A percentile compares a stretch with the other conserved stretches of the same genome.
These are phyloP conservation scores for Phoenix dactylifera DNA, from an alignment of 176 grass and related monocot species.

Conservation along the genomic window DNA sequence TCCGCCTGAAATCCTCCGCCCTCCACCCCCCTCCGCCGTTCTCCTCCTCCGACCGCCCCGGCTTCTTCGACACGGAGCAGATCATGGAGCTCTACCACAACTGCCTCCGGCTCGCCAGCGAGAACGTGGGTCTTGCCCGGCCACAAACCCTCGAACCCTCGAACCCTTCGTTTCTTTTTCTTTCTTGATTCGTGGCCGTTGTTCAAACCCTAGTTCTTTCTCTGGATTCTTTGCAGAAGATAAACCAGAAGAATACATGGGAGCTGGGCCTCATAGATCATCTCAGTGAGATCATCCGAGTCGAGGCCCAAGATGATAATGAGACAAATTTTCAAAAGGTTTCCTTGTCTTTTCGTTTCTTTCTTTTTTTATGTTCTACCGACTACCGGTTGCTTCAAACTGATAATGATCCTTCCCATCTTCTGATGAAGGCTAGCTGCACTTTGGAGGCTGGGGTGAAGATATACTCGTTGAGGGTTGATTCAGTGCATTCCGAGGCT, in stretches of 20 bases:
- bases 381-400: no score
- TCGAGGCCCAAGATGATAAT: conserved; percentile 53
- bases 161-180: not conserved
- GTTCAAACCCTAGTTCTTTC: not conserved
- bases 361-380: not conserved
- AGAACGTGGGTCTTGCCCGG: conserved; percentile 41
- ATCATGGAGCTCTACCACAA: conserved; percentile 92
- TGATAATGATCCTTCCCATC: no score
- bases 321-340: conserved; percentile 99
- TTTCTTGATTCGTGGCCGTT: no score
- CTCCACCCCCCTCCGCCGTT: not conserved
- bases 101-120: conserved; percentile 90
- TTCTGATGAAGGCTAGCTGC: conserved; percentile 58
- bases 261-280: conserved; percentile 88
- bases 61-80: conserved; percentile 65
- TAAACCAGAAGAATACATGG: conserved; percentile 99
- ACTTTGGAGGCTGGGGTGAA: conserved; percentile 88
- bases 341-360: not conserved
- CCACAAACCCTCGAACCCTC: not conserved
- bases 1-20: conserved; percentile 35
- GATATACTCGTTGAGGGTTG: conserved; percentile 87
- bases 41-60: not conserved
- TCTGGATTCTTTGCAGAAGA: conserved; percentile 45
- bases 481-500: conserved; percentile 83
- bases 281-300: conserved; percentile 74